Evolutionary conservation across 805 yeast genomes (phyloP), one percentile per base, ranked within the genome.

Genomic region (Komagataella populi): DNA sequence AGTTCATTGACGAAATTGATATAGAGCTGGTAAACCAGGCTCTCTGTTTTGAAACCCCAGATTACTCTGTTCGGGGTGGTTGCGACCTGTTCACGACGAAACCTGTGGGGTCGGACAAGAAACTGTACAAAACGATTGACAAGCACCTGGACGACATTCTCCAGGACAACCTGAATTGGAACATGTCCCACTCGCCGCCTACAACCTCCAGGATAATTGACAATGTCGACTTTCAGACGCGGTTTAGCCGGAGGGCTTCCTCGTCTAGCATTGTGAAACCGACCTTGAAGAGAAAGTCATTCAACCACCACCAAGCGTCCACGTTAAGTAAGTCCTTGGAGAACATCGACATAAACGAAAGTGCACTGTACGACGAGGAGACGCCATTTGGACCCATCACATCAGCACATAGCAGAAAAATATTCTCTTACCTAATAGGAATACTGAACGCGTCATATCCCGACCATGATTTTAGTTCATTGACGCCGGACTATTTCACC

Each of bases 61-160:
- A 85, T 57, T 79, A 85, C 60, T 83, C 76, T 57, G 80, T 93
- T 45, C 77, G 78, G 52, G 98, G 97, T 10, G 89, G 95, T 23
- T 83, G 96, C 63, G 99, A 93, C 62, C 74, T 93, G 49, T 93
- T 88, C 62, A 87, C 98, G 1, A 93, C 99, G 1, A 93, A 91
- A 61, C 89, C 96, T 1, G 87, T 90, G 22, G 87, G 93, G 1
- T 76, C 91, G 1, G 99, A 93, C 66, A 77, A 89, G 58, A 90
- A 90, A 66, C 75, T 91, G 24, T 88, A 86, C 71, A 87, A 88
- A 65, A 81, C 90, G 0, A 81, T 93, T 46, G 97, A 89, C 63
- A 80, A 83, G 57, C 91, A 87, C 60, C 73, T 87, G 53, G 85
- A 83, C 54, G 76, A 71, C 51, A 67, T 71, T 22, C 59, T 73